These are phyloP conservation scores for Cryptococcus depauperatus DNA, from an alignment of 1,284 basidiomycete species.

Conservation along the genomic window DNA sequence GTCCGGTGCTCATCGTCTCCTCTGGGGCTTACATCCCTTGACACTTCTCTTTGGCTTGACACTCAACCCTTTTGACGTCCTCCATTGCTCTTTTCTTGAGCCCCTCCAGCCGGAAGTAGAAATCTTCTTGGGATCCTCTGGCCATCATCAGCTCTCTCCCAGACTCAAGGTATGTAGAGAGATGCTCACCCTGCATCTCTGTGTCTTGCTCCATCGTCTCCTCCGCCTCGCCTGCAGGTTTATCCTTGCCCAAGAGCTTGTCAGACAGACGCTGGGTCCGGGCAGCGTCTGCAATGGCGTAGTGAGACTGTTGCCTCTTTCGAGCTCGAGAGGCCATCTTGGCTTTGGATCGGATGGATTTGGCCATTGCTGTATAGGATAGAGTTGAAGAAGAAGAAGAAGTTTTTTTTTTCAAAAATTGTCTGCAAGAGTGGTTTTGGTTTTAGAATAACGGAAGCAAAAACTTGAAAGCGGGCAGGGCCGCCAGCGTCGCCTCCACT, in stretches of 20 bases:
- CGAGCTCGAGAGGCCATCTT: conserved; percentile 76
- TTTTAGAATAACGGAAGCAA: too few relatives aligned
- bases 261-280: conserved; percentile 67
- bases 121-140: conserved; percentile 29
- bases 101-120: conserved; percentile 42
- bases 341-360: conserved; percentile 80
- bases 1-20: conserved; percentile 14
- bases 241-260: conserved; percentile 67
- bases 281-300: conserved; percentile 75
- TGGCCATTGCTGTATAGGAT: too few relatives aligned
- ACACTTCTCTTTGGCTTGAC: conserved; percentile 30
- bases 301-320: conserved; percentile 75
- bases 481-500: too few relatives aligned
- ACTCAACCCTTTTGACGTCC: conserved; percentile 41
- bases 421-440: too few relatives aligned
- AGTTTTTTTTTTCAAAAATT: not conserved
- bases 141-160: conserved; percentile 1
- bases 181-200: conserved; percentile 13
- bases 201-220: conserved; percentile 21
- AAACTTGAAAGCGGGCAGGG: too few relatives aligned
- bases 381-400: conserved; percentile 6
- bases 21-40: conserved; percentile 10
- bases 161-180: not conserved
- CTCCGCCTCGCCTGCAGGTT: conserved; percentile 72
- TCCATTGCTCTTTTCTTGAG: conserved; percentile 43